phyloP scores from a whole-genome alignment of 2,329 filamentous ascomycete genomes.

The Diaporthe citri region DNA sequence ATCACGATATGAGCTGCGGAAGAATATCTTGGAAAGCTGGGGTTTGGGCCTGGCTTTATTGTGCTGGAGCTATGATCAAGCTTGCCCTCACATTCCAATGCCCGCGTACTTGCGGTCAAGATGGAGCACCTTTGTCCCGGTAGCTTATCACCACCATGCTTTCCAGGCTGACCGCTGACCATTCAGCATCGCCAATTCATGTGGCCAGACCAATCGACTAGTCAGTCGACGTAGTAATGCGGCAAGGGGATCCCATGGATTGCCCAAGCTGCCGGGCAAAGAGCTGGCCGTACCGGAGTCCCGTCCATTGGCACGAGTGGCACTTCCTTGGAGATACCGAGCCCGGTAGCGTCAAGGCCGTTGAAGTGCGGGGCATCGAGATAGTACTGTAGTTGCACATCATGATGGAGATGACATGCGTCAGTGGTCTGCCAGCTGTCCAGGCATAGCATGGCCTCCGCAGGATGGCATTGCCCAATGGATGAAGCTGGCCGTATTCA shows the following conservation, averaged over 20 bases:
- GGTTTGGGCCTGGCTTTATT: slow-evolving; percentile 30
- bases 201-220: slow-evolving; percentile 32
- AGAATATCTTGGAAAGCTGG: not conserved
- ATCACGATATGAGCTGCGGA: slow-evolving; percentile 9
- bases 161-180: slow-evolving; percentile 28
- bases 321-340: slow-evolving; percentile 32
- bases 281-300: slow-evolving; percentile 19
- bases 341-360: not conserved
- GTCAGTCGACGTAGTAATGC: slow-evolving; percentile 33
- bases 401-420: slow-evolving; percentile 31
- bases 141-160: slow-evolving; percentile 36
- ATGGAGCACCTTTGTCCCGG: slow-evolving; percentile 17
- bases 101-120: slow-evolving; percentile 7
- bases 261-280: slow-evolving; percentile 18
- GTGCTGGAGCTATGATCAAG: slow-evolving; percentile 3
- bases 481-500: not conserved
- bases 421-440: slow-evolving; percentile 20
- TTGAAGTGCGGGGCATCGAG: slow-evolving; percentile 33
- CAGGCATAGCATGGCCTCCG: slow-evolving; percentile 8
- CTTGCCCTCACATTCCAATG: slow-evolving; percentile 1
- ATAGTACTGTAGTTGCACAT: slow-evolving; percentile 35
- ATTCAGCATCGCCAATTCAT: slow-evolving; percentile 35
- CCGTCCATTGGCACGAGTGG: slow-evolving; percentile 5
- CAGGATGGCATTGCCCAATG: slow-evolving; percentile 28
- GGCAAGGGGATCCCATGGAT: slow-evolving; percentile 13